Percentiles rank a stretch among this genome's conserved stretches.
These are phyloP conservation scores for Polychaeton citri DNA, from an alignment of 2,329 filamentous ascomycete genomes.

Conservation along the genomic window DNA sequence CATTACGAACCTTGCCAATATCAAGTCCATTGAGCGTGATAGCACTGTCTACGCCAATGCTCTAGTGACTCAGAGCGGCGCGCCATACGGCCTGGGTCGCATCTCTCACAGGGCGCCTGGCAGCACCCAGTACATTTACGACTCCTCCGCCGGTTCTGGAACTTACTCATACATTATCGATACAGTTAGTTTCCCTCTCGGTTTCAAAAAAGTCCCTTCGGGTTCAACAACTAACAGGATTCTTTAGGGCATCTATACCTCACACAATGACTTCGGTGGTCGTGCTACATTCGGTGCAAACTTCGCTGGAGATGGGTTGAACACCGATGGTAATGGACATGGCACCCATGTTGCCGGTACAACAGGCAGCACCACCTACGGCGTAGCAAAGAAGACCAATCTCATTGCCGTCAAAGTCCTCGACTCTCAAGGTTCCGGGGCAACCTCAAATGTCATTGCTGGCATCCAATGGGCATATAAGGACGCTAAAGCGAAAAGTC, in stretches of 20 bases:
- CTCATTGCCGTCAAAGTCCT: conserved; percentile 25
- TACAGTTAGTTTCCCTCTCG: conserved; percentile 6
- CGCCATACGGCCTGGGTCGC: conserved; percentile 29
- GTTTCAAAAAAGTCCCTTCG: not conserved
- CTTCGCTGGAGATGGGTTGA: conserved; percentile 9
- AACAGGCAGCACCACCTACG: conserved; percentile 46
- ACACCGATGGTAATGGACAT: conserved; percentile 43
- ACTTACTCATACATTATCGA: conserved; percentile 15
- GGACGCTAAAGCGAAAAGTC: conserved; percentile 19
- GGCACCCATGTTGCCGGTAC: conserved; percentile 53
- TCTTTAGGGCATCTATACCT: conserved; percentile 7
- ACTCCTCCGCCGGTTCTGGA: conserved; percentile 21
- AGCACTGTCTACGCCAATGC: conserved; percentile 22
- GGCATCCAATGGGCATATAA: conserved; percentile 23
- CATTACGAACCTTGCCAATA: conserved; percentile 15
- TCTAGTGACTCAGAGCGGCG: conserved; percentile 24
- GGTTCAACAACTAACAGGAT: not conserved
- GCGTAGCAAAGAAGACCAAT: conserved; percentile 34
- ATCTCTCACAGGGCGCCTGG: conserved; percentile 24
- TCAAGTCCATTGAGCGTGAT: conserved; percentile 28
- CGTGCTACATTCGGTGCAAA: conserved; percentile 12
- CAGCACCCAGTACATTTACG: conserved; percentile 24
- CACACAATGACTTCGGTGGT: conserved; percentile 15
- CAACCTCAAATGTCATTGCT: conserved; percentile 6
- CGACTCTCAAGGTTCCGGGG: conserved; percentile 9